Conservation (phyloP, 306 rosid species). For the Lagenaria siceraria region DNA sequence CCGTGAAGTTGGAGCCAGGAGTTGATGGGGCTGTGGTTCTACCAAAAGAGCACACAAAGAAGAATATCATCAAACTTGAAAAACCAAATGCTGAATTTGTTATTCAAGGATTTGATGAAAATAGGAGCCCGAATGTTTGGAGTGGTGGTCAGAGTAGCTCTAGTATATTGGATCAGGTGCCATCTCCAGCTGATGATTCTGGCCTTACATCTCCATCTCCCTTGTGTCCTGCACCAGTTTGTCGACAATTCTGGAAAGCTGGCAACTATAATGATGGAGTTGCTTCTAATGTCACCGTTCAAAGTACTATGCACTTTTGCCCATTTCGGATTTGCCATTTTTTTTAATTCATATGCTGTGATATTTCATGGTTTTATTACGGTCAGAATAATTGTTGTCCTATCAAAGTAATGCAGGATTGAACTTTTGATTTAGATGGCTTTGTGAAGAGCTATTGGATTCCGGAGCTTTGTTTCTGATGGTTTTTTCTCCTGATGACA, state of each 20-base stretch:
- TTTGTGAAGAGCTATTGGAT: neutral
- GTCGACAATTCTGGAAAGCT: slow-evolving; percentile 91
- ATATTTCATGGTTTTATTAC: neutral
- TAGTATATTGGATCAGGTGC: slow-evolving; percentile 58
- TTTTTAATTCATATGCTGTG: neutral
- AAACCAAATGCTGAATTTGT: slow-evolving; percentile 8
- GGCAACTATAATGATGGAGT: slow-evolving; percentile 49
- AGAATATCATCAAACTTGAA: slow-evolving; percentile 8
- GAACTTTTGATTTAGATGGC: neutral
- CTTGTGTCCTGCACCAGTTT: slow-evolving; percentile 47
- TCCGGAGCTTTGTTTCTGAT: neutral
- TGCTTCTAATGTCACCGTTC: slow-evolving; percentile 37
- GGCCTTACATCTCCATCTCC: slow-evolving; percentile 41
- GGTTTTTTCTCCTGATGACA: slow-evolving; percentile 17
- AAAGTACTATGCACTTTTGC: slow-evolving; percentile 36
- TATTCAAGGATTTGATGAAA: slow-evolving; percentile 36
- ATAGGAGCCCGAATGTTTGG: slow-evolving; percentile 34
- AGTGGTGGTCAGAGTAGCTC: slow-evolving; percentile 52
- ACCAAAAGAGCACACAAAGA: slow-evolving; percentile 8
- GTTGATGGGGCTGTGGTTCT: slow-evolving; percentile 11
- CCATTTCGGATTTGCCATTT: neutral
- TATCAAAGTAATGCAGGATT: neutral
- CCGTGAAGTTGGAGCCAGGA: slow-evolving; percentile 40
- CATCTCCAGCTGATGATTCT: slow-evolving; percentile 44
- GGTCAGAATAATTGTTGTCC: neutral